Evolutionary conservation across 306 rosid species (phyloP), one percentile per base, ranked within the genome.

Genomic region (Casuarina glauca): DNA sequence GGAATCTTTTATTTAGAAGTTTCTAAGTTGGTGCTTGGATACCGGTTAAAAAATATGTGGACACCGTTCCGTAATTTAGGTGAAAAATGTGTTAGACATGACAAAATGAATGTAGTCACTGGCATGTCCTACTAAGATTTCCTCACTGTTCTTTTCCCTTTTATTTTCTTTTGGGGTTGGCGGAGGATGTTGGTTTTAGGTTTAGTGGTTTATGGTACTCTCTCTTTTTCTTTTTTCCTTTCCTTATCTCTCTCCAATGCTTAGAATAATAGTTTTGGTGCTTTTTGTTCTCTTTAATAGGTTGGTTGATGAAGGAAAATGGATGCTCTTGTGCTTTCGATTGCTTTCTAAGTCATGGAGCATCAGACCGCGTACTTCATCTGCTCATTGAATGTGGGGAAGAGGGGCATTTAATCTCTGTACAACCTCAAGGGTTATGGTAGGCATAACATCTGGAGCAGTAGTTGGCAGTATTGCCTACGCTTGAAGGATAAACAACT

Each of bases 291-390:
- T 74, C 69, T 82, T 54, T 64, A 32, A 64, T 83, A 94, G 98
- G 74, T 87, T 94, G 81, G 89, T 89, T 76, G 95, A 89, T 41
- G 98, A 94, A 78, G 97, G 92, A 82, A 91, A 92, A 92, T 90
- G 88, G 97, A 94, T 88, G 98, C 98, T 81, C 97, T 94, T 82
- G 98, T 97, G 63, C 93, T 94, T 46, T 94, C 98, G 74, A 94
- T 74, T 97, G 98, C 71, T 94, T 92, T 89, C 90, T 94, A 45
- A 96, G 97, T 70, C 90, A 94, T 81, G 98, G 97, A 79, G 97
- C 97, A 46, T 89, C 97, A 54, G 97, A 94, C 78, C 83, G 71
- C 46, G 90, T 94, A 77, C 97, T 94, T 84, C 91, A 90, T 81
- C 88, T 88, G 77, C 87, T 94, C 78, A 92, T 94, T 88, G 97